Base-by-base conservation (phyloP, 2,329 filamentous ascomycete species). In the Pseudogymnoascus sp. region DNA sequence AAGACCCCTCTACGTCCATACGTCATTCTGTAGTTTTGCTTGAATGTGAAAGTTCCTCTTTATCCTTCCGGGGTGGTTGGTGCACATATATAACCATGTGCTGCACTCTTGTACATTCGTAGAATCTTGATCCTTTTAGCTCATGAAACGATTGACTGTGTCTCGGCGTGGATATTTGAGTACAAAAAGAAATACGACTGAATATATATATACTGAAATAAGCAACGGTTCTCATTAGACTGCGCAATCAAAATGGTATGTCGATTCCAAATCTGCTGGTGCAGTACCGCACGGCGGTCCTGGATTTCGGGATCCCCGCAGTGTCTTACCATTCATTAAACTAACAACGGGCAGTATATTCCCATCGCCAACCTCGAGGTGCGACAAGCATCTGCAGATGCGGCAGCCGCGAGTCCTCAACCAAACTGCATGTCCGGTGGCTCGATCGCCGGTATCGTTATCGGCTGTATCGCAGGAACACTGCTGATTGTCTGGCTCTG, bases 391-490 rank as follows among this genome's bases (percentile, higher is more conserved):
- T 6, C 25, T 33, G 50, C 28, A 18, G 50, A 56, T 6, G 8
- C 16, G 16, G 50, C 50, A 31, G 50, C 50, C n/a, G 25, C 50
- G n/a, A 56, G 50, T n/a, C 50, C 50, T 56, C 50, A 56, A 33
- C 50, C 50, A 12, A 56, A 62, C 6, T 62, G 60, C 50, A 44
- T 62, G 18, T 33, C 60, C 12, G 60, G 60, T 12, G 60, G 60
- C 8, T 44, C 60, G 11, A 62, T 62, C 5, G 60, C 60, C 8
- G 60, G 60, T 8, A 62, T 62, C 6, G 60, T 62, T 21, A 62
- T 62, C 23, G 60, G 60, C 60, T 62, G 60, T 10, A 62, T 62
- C 42, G 60, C 33, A 25, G 60, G 60, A 7, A 62, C 60, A 3
- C 12, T 62, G 2, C 14, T 62, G 2, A 6, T 62, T 2, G 60